These are phyloP conservation scores for Cercospora canescens DNA, from an alignment of 2,329 filamentous ascomycete genomes.

Conservation along the genomic window DNA sequence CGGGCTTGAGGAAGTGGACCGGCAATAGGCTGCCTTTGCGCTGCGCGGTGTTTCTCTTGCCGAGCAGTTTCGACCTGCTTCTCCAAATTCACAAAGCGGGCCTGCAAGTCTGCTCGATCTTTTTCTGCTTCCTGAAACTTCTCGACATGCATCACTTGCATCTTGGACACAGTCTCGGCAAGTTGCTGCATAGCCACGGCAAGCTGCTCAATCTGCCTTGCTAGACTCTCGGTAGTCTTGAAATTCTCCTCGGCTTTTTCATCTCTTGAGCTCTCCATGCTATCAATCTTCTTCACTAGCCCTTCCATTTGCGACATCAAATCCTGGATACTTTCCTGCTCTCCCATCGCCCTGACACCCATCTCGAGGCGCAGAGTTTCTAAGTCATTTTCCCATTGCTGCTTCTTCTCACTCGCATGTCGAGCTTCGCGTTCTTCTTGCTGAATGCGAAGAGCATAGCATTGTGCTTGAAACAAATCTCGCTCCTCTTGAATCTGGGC, in stretches of 20 bases:
- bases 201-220: background rate
- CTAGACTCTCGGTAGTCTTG: background rate
- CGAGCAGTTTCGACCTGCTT: background rate
- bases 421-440: constrained; percentile 4
- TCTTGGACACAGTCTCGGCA: background rate
- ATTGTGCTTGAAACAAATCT: constrained; percentile 4
- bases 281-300: background rate
- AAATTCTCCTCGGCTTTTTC: background rate
- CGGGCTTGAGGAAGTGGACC: background rate
- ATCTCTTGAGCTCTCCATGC: background rate
- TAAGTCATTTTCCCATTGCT: background rate
- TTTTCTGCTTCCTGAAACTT: background rate
- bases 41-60: background rate
- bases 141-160: background rate
- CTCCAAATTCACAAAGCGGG: background rate
- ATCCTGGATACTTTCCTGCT: too few species aligned
- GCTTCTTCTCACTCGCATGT: background rate
- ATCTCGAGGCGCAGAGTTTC: background rate
- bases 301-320: background rate
- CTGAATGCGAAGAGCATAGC: constrained; percentile 2
- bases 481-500: constrained; percentile 7
- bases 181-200: background rate
- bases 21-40: background rate
- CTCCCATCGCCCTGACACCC: background rate
- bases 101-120: background rate